Base-by-base conservation (phyloP, 2,329 filamentous ascomycete genomes). In the Ceratocystiopsis minuta region DNA sequence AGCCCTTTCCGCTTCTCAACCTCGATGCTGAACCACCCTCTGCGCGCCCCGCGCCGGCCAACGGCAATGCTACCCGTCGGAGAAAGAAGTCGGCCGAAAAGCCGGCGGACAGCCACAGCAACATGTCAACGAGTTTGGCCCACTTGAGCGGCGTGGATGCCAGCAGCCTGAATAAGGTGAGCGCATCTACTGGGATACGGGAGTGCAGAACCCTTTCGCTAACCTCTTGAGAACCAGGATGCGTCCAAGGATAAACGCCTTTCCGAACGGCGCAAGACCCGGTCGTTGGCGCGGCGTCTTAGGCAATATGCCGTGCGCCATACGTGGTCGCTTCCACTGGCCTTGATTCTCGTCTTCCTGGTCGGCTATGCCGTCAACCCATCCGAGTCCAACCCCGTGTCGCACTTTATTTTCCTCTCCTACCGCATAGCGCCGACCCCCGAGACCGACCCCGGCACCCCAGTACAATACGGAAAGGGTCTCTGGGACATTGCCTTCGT, bases 341-440 rank as follows among this genome's bases (percentile, higher is more conserved):
- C 80, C 49, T 62, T 92, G 45, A 60, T 84, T 44, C 46, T 68
- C 45, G 52, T 76, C 54, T 67, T 87, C 54, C 61, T 82, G 45
- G 60, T 67, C 39, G 66, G 75, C 46, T 95, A 88, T 61, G 73
- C 75, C 49, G 57, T 83, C 54, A 80, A 86, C 56, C 88, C 87
- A 6, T 75, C 71, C 51, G 67, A 78, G 46, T 75, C 78, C 44
- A 95, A 95, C 59, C 81, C 81, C 13, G 58, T 93, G 49, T 70
- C 83, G 61, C 70, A 68, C 60, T 86, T 85, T 58, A 76, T 95
- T 59, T 93, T 93, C 68, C 76, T 95, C 46, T 90, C 86, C 40
- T 96, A 96, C 64, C 73, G 75, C 43, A 67, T 87, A 45, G 72
- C 80, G 15, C 63, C 60, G 13, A 58, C 63, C 34, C 55, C 59